These are phyloP conservation scores for Spathaspora gorwiae DNA, from an alignment of 805 yeast species.

Conservation along the genomic window DNA sequence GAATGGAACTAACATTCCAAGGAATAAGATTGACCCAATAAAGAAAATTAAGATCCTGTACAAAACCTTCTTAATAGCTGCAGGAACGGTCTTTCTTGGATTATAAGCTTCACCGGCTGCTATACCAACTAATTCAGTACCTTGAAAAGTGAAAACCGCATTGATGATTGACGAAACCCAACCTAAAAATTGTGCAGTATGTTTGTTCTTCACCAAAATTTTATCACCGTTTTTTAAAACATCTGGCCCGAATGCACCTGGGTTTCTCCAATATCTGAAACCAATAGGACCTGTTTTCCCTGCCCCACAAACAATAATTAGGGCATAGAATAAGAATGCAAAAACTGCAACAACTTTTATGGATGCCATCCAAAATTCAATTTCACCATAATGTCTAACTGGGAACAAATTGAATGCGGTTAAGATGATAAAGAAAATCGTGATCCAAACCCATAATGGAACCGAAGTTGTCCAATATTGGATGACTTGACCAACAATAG, in stretches of 20 bases:
- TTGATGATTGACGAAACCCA: constrained; percentile 55
- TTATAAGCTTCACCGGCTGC: constrained; percentile 69
- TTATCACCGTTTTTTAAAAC: constrained; percentile 23
- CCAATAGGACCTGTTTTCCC: constrained; percentile 72
- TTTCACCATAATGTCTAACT: constrained; percentile 49
- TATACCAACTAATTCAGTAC: constrained; percentile 66
- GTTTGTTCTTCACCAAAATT: constrained; percentile 30
- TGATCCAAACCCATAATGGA: constrained; percentile 57
- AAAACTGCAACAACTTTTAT: constrained; percentile 61
- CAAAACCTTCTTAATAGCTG: constrained; percentile 64
- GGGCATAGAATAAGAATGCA: constrained; percentile 62
- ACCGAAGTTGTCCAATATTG: constrained; percentile 50
- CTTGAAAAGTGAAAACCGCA: constrained; percentile 69
- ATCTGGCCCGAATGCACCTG: constrained; percentile 59
- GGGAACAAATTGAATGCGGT: constrained; percentile 42
- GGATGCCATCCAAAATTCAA: constrained; percentile 60
- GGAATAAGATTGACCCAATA: constrained; percentile 52
- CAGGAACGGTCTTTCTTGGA: constrained; percentile 64
- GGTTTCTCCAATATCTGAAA: constrained; percentile 64
- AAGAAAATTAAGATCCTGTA: constrained; percentile 66
- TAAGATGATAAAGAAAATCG: constrained; percentile 43
- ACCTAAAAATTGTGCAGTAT: constrained; percentile 56
- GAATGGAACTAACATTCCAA: constrained; percentile 66
- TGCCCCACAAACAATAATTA: constrained; percentile 71
- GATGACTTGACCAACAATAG: constrained; percentile 62